Evolutionary conservation across 805 yeast genomes (phyloP).

Genomic region (Yamadazyma takamatsuzukensis): DNA sequence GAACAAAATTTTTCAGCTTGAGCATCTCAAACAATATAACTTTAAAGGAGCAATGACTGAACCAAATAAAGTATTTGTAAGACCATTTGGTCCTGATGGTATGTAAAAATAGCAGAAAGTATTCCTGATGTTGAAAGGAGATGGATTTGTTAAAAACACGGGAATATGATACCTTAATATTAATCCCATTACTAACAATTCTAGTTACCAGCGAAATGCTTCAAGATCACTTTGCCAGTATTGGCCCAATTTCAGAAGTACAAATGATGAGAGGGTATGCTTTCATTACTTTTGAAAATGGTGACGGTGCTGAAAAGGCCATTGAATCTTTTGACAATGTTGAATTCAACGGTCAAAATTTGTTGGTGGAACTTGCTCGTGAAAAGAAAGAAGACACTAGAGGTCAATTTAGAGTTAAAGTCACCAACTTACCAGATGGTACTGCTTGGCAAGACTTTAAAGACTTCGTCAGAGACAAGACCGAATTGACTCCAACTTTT

Average conservation of each 20-base stretch:
- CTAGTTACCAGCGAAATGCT: constrained; percentile 48
- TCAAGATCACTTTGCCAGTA: constrained; percentile 62
- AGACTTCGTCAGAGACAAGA: constrained; percentile 82
- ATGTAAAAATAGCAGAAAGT: constrained; percentile 12
- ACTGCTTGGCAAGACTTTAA: constrained; percentile 86
- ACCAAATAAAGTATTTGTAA: constrained; percentile 45
- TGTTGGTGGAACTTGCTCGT: constrained; percentile 53
- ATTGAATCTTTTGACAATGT: constrained; percentile 42
- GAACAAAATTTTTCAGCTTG: no score
- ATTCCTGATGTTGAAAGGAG: neutral
- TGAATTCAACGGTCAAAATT: constrained; percentile 47
- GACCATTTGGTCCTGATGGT: constrained; percentile 59
- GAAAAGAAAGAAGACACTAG: constrained; percentile 57
- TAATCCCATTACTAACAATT: constrained; percentile 19
- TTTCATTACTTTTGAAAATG: constrained; percentile 77
- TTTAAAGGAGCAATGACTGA: constrained; percentile 17
- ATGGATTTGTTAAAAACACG: neutral
- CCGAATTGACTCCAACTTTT: constrained; percentile 60
- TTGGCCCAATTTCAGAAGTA: constrained; percentile 66
- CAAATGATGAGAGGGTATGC: constrained; percentile 81
- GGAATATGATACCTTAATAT: constrained; percentile 1
- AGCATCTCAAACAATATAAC: no score
- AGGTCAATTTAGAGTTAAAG: constrained; percentile 71
- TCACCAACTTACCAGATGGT: constrained; percentile 67
- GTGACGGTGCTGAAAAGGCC: constrained; percentile 51